Base-by-base conservation (phyloP, 1,284 basidiomycete genomes). In the Cryptococcus neoformans region DNA sequence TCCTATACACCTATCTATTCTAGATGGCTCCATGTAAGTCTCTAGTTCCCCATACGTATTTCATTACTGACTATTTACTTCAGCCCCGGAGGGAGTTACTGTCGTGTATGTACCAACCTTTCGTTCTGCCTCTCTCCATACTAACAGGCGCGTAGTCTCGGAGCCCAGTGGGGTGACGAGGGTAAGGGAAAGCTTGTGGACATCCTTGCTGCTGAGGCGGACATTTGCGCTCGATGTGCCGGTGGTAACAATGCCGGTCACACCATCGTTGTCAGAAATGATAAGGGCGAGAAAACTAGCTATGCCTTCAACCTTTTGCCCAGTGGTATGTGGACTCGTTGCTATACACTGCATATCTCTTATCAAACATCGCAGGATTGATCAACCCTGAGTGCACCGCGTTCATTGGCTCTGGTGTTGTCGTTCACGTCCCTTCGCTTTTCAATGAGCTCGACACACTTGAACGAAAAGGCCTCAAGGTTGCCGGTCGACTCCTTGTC, bases 211-310 rank as follows among this genome's bases (percentile, higher is more conserved):
- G 89, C 87, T 17, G 85, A 95, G 54, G 84, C 86, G 66, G 95
- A 99, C 76, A 79, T 99, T 72, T 98, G 94, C 72, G 95, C 94
- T 39, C 85, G 95, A 49, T 98, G 93, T 77, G 95, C 95, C 6
- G 95, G 95, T 35, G 96, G 95, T 16, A 98, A 98, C 81, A 99
- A 99, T 75, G 95, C 95, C 44, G 96, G 95, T 6, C 95, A 99
- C 79, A 99, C 96, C 38, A 97, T 99, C 76, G 89, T 99, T 63
- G 91, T 88, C 41, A 87, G 89, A 48, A 76, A 81, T 83, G 65
- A 86, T 80, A 56, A 83, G 81, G 69, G 85, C 84, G 74, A 85
- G 77, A 86, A 81, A 62, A 85, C 85, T 76, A 94, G 87, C 28
- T 98, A 90, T 77, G 93, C 93, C 55, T 99, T 99, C 79, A 95